Evolutionary conservation across 2,329 filamentous ascomycete species (phyloP).

Genomic region (Alternaria angustiovoidea): DNA sequence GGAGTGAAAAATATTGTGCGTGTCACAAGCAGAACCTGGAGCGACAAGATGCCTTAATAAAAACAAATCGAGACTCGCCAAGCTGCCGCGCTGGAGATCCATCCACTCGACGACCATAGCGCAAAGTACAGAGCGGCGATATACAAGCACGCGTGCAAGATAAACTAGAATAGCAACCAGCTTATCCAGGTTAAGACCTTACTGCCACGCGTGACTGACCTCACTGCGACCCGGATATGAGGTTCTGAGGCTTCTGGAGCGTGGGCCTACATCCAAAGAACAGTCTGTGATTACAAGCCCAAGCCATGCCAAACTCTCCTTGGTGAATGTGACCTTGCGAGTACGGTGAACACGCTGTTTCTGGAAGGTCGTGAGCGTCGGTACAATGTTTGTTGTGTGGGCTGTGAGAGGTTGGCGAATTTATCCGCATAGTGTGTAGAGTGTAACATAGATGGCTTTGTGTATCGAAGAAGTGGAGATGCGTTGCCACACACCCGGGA

Average conservation of each 20-base stretch:
- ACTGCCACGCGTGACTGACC: conserved; percentile 40
- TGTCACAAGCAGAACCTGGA: conserved; percentile 21
- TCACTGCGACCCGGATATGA: conserved; percentile 28
- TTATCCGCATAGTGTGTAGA: conserved; percentile 44
- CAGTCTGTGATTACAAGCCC: conserved; percentile 31
- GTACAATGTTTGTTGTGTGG: conserved; percentile 21
- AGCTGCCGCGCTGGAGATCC: conserved; percentile 32
- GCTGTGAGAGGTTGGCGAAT: conserved; percentile 32
- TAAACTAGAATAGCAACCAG: conserved; percentile 32
- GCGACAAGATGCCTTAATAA: conserved; percentile 35
- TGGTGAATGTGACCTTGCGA: conserved; percentile 20
- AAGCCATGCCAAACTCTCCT: conserved; percentile 14
- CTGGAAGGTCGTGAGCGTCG: conserved; percentile 26
- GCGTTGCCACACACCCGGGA: conserved; percentile 11
- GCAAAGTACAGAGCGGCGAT: conserved; percentile 30
- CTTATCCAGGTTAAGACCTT: conserved; percentile 18
- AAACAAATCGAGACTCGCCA: conserved; percentile 30
- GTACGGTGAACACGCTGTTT: conserved; percentile 26
- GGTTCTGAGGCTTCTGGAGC: conserved; percentile 18
- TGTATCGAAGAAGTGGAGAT: conserved; percentile 22
- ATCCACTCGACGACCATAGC: conserved; percentile 31
- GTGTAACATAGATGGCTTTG: conserved; percentile 33
- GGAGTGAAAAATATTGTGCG: background rate
- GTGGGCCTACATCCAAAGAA: conserved; percentile 14
- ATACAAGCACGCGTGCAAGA: conserved; percentile 36